Conservation (phyloP, 768 basidiomycete species). For the Cyclocybe aegerita region DNA sequence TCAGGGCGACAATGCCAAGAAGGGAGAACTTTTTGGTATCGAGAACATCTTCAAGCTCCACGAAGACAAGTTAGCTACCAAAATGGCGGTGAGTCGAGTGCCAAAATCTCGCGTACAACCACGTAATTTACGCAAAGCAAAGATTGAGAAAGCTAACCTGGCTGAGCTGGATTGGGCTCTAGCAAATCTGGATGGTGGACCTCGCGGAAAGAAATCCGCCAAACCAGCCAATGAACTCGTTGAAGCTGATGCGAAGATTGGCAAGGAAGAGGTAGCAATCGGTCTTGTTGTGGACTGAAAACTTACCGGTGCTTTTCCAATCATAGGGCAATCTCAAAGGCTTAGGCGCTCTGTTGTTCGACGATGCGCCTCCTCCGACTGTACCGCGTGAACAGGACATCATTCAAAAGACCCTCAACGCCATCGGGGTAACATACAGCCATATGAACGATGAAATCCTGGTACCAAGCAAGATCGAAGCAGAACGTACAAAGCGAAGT, state of each 20-base stretch:
- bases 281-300: not conserved
- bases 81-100: constrained; percentile 56
- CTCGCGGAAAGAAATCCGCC: constrained; percentile 25
- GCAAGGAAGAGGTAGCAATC: constrained; percentile 38
- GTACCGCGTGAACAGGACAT: constrained; percentile 41
- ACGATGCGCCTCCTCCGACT: constrained; percentile 46
- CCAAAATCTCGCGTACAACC: not conserved
- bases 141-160: constrained; percentile 80
- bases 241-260: constrained; percentile 44
- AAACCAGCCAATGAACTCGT: constrained; percentile 39
- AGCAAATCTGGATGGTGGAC: constrained; percentile 48
- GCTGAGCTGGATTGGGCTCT: constrained; percentile 82
- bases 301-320: not conserved
- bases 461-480: constrained; percentile 65
- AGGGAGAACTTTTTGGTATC: constrained; percentile 84
- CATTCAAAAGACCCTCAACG: constrained; percentile 53
- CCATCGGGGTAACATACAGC: constrained; percentile 67
- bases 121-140: not conserved
- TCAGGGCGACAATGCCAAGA: constrained; percentile 70
- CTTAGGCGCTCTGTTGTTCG: constrained; percentile 65
- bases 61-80: constrained; percentile 68
- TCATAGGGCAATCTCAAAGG: constrained; percentile 55
- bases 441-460: constrained; percentile 76
- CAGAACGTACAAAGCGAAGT: constrained; percentile 55
- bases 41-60: constrained; percentile 84